Evolutionary conservation across 164 flowering plant species (phyloP).

Genomic region (Paratinospora sagittata): DNA sequence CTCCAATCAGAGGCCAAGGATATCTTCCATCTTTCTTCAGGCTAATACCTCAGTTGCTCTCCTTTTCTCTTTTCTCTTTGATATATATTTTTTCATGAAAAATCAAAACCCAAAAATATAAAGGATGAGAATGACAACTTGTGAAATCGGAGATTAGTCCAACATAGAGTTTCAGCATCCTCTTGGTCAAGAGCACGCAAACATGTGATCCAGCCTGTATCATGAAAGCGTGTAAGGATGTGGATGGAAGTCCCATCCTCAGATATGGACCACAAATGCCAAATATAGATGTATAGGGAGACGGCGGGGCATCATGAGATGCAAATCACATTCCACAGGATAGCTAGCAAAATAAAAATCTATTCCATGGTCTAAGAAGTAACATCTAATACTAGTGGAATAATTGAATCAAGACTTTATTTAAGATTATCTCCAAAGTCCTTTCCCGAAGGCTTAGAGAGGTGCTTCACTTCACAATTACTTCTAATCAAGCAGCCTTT

Average conservation of each 20-base stretch:
- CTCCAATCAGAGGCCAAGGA: not conserved
- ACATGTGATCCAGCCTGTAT: not conserved
- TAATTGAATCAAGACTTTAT: not conserved
- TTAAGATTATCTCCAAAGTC: no score
- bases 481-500: no score
- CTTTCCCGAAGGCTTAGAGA: no score
- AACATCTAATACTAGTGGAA: not conserved
- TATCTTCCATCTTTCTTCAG: not conserved
- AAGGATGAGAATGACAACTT: not conserved
- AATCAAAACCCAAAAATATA: not conserved
- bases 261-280: not conserved
- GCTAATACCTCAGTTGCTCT: no score
- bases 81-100: no score
- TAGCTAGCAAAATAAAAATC: not conserved
- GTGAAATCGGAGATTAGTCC: not conserved
- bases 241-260: not conserved
- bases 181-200: not conserved
- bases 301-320: not conserved
- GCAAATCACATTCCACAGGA: not conserved
- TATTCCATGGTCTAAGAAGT: not conserved
- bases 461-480: no score
- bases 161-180: not conserved
- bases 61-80: not conserved
- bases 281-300: not conserved
- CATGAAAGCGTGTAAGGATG: not conserved